phyloP scores from a whole-genome alignment of 495 filamentous ascomycete species.

The Talaromyces trachyspermus region DNA sequence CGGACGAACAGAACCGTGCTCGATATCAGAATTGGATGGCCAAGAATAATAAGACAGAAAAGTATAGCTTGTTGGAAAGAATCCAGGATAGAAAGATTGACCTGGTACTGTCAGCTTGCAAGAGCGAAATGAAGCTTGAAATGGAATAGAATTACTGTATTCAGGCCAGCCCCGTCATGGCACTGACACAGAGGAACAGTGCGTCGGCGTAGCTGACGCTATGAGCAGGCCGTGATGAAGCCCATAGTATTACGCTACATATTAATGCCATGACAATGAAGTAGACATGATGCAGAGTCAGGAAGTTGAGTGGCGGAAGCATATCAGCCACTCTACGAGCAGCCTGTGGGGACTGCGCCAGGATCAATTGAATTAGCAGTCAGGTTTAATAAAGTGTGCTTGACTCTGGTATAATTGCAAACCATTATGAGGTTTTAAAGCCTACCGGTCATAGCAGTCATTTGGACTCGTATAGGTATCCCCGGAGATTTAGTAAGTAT shows the following conservation, averaged over 20 bases:
- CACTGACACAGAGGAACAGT: conserved; percentile 68
- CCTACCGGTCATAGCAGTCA: neutral
- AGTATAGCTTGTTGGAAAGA: conserved; percentile 72
- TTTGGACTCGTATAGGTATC: too few species aligned
- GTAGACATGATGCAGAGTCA: conserved; percentile 71
- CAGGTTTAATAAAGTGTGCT: neutral
- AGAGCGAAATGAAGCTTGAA: neutral
- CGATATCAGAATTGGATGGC: conserved; percentile 48
- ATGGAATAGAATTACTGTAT: conserved; percentile 47
- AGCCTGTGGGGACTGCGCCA: neutral
- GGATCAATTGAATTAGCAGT: neutral
- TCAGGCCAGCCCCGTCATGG: conserved; percentile 78
- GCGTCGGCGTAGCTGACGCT: conserved; percentile 68
- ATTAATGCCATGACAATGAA: conserved; percentile 62
- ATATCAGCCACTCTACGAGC: neutral
- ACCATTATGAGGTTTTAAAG: neutral
- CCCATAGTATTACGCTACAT: conserved; percentile 66
- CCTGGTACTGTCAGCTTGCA: conserved; percentile 18
- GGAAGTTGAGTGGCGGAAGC: conserved; percentile 57
- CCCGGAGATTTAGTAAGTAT: too few species aligned
- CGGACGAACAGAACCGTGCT: conserved; percentile 46
- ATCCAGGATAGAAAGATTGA: conserved; percentile 62
- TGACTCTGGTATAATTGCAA: neutral
- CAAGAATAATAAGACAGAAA: conserved; percentile 65
- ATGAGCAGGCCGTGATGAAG: conserved; percentile 50